Percentiles rank a stretch among this genome's conserved stretches.
Evolutionary conservation across 495 filamentous ascomycete genomes (phyloP).

Genomic region (Geopyxis carbonaria): DNA sequence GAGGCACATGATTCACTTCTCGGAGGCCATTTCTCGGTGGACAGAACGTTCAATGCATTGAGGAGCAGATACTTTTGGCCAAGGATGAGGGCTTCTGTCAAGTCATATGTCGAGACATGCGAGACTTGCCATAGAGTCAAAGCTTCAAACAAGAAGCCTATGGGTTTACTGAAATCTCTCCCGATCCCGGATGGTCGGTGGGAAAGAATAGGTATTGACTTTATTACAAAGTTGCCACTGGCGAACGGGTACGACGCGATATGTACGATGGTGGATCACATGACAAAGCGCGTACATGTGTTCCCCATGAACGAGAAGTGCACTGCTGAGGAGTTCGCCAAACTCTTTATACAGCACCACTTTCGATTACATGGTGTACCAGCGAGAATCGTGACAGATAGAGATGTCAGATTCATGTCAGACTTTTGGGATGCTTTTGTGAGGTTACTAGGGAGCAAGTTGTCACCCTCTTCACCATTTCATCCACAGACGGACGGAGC

Average conservation of each 20-base stretch:
- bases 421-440: slow-evolving; percentile 7
- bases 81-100: neutral
- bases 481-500: slow-evolving; percentile 21
- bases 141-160: neutral
- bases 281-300: slow-evolving; percentile 16
- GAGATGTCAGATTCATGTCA: slow-evolving; percentile 1
- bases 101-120: slow-evolving; percentile 2
- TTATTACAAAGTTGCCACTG: slow-evolving; percentile 13
- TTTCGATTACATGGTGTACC: slow-evolving; percentile 6
- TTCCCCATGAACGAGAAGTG: slow-evolving; percentile 6
- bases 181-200: slow-evolving; percentile 10
- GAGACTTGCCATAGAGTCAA: slow-evolving; percentile 6
- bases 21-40: slow-evolving; percentile 2
- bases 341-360: neutral
- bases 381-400: slow-evolving; percentile 6
- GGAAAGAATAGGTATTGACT: slow-evolving; percentile 22
- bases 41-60: neutral
- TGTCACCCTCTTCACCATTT: neutral
- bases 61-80: slow-evolving; percentile 1
- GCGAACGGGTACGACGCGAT: slow-evolving; percentile 13
- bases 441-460: neutral
- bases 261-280: slow-evolving; percentile 14
- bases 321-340: neutral
- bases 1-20: slow-evolving; percentile 5
- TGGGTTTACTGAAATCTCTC: slow-evolving; percentile 15